Conservation (phyloP, 257 asterid species). For the Forsythia suspensa region DNA sequence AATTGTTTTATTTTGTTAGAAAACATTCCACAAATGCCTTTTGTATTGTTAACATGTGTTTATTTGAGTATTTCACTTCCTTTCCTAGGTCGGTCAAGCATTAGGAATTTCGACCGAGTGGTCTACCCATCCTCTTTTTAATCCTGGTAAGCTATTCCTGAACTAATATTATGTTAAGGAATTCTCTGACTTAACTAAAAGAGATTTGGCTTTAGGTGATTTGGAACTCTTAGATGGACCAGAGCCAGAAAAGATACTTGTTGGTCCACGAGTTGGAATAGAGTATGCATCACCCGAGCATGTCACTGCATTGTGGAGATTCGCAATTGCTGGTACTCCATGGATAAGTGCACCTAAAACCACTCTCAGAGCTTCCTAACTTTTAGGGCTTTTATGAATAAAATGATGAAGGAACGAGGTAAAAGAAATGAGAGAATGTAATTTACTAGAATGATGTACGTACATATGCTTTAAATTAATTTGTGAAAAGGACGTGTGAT, state of each 20-base stretch:
- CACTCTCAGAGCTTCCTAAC: slow-evolving; percentile 59
- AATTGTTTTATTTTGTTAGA: no score
- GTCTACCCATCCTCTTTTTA: slow-evolving; percentile 84
- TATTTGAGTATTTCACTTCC: slow-evolving; percentile 8
- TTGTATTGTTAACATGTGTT: background rate
- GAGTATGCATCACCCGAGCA: slow-evolving; percentile 81
- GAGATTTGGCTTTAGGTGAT: slow-evolving; percentile 56
- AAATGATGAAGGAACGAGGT: no score
- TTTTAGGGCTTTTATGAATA: no score
- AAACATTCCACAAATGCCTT: background rate
- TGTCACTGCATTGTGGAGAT: slow-evolving; percentile 81
- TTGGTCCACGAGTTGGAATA: slow-evolving; percentile 93
- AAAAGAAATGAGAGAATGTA: no score
- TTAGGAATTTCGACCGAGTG: slow-evolving; percentile 84
- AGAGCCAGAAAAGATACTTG: slow-evolving; percentile 59
- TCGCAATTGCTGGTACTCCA: slow-evolving; percentile 71
- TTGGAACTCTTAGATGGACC: slow-evolving; percentile 91
- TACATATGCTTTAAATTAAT: no score
- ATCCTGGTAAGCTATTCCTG: slow-evolving; percentile 52
- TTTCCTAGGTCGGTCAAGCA: slow-evolving; percentile 85
- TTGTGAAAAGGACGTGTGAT: no score
- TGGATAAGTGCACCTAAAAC: slow-evolving; percentile 93
- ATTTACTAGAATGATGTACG: no score
- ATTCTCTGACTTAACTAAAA: slow-evolving; percentile 12
- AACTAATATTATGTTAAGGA: background rate